These are phyloP conservation scores for Candida taoyuanica DNA, from an alignment of 805 yeast species.

Conservation along the genomic window DNA sequence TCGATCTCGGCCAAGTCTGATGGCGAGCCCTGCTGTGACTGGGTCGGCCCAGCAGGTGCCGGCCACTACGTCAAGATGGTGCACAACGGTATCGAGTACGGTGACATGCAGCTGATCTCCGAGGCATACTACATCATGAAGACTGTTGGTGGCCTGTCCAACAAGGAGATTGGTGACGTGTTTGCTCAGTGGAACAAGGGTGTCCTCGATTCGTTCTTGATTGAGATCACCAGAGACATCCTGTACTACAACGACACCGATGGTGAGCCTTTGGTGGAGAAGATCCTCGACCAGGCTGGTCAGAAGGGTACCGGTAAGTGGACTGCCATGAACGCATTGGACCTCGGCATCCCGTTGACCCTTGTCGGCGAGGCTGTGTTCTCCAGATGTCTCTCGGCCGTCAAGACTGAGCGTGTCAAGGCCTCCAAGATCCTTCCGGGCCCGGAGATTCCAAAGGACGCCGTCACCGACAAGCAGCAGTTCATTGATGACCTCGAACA, in stretches of 20 bases:
- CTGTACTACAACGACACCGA: slow-evolving; percentile 84
- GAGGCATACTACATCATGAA: slow-evolving; percentile 97
- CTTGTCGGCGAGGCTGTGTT: slow-evolving; percentile 98
- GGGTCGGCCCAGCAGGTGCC: slow-evolving; percentile 99
- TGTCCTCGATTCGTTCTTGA: slow-evolving; percentile 92
- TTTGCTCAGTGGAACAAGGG: slow-evolving; percentile 94
- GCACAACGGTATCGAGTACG: slow-evolving; percentile 99
- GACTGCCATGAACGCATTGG: slow-evolving; percentile 98
- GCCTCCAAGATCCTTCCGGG: slow-evolving; percentile 81
- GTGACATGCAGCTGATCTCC: slow-evolving; percentile 98
- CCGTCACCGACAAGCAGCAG: slow-evolving; percentile 69
- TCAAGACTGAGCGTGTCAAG: slow-evolving; percentile 84
- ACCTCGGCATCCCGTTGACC: slow-evolving; percentile 97
- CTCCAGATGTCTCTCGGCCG: slow-evolving; percentile 90
- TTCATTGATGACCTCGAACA: slow-evolving; percentile 94
- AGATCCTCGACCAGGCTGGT: slow-evolving; percentile 95
- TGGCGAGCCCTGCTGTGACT: slow-evolving; percentile 99
- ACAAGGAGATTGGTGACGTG: slow-evolving; percentile 91
- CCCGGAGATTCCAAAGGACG: slow-evolving; percentile 62
- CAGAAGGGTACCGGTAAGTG: slow-evolving; percentile 99
- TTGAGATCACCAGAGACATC: slow-evolving; percentile 96
- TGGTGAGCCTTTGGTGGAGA: slow-evolving; percentile 91
- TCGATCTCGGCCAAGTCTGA: slow-evolving; percentile 93
- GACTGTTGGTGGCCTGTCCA: slow-evolving; percentile 85
- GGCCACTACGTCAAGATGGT: slow-evolving; percentile 99